A percentile compares a stretch with the other conserved stretches of the same genome.
phyloP scores from a whole-genome alignment of 2,329 filamentous ascomycete genomes.

The Thielaviopsis euricoi region DNA sequence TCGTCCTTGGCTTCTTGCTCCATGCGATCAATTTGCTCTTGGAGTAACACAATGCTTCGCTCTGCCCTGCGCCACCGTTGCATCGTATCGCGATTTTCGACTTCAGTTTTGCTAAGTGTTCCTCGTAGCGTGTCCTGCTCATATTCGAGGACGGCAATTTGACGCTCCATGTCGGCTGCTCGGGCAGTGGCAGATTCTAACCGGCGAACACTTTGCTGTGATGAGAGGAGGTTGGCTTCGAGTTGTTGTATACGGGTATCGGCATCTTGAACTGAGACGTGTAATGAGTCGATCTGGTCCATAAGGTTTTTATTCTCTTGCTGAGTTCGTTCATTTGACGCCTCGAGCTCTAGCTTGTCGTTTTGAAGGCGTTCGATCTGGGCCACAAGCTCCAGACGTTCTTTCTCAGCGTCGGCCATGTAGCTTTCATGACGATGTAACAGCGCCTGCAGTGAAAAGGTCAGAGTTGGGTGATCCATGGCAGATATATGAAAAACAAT shows the following conservation, averaged over 20 bases:
- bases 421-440: slow-evolving; percentile 86
- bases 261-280: slow-evolving; percentile 61
- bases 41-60: slow-evolving; percentile 56
- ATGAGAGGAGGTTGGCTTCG: slow-evolving; percentile 58
- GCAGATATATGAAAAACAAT: neutral
- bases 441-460: slow-evolving; percentile 64
- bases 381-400: slow-evolving; percentile 54
- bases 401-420: slow-evolving; percentile 79
- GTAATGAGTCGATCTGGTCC: slow-evolving; percentile 71
- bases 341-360: slow-evolving; percentile 58
- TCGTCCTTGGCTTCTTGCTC: slow-evolving; percentile 72
- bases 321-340: slow-evolving; percentile 58
- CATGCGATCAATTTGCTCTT: slow-evolving; percentile 78
- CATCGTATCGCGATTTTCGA: slow-evolving; percentile 63
- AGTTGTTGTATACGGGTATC: slow-evolving; percentile 66
- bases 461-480: slow-evolving; percentile 40
- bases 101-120: slow-evolving; percentile 47
- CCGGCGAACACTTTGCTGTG: slow-evolving; percentile 59
- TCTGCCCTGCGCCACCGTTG: slow-evolving; percentile 79
- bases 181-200: slow-evolving; percentile 58
- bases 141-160: slow-evolving; percentile 61
- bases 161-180: slow-evolving; percentile 63
- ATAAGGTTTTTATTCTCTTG: slow-evolving; percentile 70
- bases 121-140: slow-evolving; percentile 63
- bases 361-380: slow-evolving; percentile 63